Percentiles rank a stretch among this genome's conserved stretches.
phyloP scores from a whole-genome alignment of 2,329 filamentous ascomycete genomes.

The Periconia digitata region DNA sequence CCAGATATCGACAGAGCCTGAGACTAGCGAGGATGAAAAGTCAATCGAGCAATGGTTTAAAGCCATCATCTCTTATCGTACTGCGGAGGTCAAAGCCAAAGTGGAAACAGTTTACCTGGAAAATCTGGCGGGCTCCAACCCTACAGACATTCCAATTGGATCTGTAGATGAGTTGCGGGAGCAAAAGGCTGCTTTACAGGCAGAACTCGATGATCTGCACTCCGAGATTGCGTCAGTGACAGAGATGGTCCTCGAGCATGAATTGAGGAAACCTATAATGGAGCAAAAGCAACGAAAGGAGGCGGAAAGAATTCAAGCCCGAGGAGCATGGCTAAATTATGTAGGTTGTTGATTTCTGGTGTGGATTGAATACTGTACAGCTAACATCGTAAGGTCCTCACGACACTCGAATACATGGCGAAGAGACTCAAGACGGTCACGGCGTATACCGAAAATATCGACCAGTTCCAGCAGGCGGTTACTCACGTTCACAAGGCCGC shows the following conservation, averaged over 20 bases:
- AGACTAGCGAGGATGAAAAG: conserved; percentile 55
- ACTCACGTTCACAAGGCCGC: conserved; percentile 27
- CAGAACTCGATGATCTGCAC: conserved; percentile 69
- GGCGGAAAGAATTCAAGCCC: conserved; percentile 36
- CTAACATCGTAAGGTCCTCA: conserved; percentile 43
- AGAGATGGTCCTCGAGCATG: conserved; percentile 70
- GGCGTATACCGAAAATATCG: conserved; percentile 22
- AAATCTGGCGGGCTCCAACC: conserved; percentile 15
- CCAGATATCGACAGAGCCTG: conserved; percentile 55
- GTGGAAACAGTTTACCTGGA: conserved; percentile 59
- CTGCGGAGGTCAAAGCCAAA: conserved; percentile 45
- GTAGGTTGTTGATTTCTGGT: conserved; percentile 24
- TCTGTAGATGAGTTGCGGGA: conserved; percentile 50
- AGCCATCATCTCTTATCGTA: conserved; percentile 44
- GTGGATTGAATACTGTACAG: too few relatives aligned
- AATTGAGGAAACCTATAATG: conserved; percentile 64
- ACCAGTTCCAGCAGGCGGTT: conserved; percentile 37
- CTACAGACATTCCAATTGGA: conserved; percentile 9
- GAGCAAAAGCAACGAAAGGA: conserved; percentile 40
- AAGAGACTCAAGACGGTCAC: conserved; percentile 35
- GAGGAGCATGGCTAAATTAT: conserved; percentile 47
- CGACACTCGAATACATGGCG: conserved; percentile 47
- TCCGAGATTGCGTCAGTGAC: conserved; percentile 69
- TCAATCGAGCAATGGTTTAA: conserved; percentile 59
- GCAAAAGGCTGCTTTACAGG: conserved; percentile 58